phyloP scores from a whole-genome alignment of 331 rosid genomes.

The Quercus lobata region DNA sequence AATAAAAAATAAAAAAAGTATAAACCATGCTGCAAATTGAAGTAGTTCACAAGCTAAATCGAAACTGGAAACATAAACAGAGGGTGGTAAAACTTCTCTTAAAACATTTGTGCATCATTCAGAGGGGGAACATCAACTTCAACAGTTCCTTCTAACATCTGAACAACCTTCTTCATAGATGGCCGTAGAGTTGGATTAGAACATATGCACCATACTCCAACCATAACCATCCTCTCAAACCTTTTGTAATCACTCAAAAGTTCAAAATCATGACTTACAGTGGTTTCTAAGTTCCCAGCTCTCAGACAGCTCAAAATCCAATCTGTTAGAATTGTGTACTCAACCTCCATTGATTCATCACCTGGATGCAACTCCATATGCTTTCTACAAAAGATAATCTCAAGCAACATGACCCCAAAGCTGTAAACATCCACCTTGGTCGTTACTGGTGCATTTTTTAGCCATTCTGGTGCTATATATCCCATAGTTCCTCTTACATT shows the following conservation, averaged over 20 bases:
- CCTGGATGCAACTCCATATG: slow-evolving; percentile 28
- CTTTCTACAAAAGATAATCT: slow-evolving; percentile 34
- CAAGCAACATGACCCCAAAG: slow-evolving; percentile 42
- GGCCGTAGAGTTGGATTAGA: slow-evolving; percentile 27
- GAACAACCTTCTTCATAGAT: slow-evolving; percentile 32
- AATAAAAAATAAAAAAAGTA: no score
- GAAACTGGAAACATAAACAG: not conserved
- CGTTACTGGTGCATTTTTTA: slow-evolving; percentile 39
- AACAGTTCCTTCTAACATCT: slow-evolving; percentile 37
- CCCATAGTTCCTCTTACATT: slow-evolving; percentile 44
- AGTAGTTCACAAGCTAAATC: not conserved
- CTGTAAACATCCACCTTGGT: slow-evolving; percentile 45
- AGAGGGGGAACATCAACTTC: slow-evolving; percentile 33
- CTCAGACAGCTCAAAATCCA: slow-evolving; percentile 26
- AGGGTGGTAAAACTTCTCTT: not conserved
- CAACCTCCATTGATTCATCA: slow-evolving; percentile 17
- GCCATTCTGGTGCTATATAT: slow-evolving; percentile 51
- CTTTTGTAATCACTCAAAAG: slow-evolving; percentile 21
- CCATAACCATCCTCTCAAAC: slow-evolving; percentile 37
- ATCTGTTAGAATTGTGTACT: slow-evolving; percentile 30
- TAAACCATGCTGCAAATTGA: not conserved
- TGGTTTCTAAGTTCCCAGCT: slow-evolving; percentile 22
- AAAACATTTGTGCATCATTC: not conserved
- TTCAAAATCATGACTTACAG: slow-evolving; percentile 24
- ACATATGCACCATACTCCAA: slow-evolving; percentile 40